Evolutionary conservation across 2,329 filamentous ascomycete genomes (phyloP).

Genomic region (Botryotinia convoluta): DNA sequence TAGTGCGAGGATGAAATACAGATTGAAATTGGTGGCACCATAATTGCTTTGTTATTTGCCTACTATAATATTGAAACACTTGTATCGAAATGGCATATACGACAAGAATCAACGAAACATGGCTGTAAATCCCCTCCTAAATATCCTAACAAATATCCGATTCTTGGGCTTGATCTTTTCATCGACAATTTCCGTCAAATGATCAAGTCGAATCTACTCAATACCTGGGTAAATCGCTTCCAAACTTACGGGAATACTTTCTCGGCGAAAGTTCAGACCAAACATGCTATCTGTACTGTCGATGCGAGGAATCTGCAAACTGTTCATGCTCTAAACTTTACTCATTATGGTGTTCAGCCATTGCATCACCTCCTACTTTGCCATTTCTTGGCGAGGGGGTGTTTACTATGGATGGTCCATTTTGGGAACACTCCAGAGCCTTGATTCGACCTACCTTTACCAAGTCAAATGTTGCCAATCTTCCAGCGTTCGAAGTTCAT

Average conservation of each 20-base stretch:
- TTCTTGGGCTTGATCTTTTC: neutral
- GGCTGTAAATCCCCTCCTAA: neutral
- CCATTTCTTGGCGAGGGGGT: neutral
- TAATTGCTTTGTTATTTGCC: neutral
- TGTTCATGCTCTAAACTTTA: neutral
- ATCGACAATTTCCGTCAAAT: neutral
- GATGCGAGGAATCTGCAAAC: neutral
- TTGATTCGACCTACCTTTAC: neutral
- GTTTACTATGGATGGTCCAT: neutral
- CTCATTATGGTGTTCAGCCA: neutral
- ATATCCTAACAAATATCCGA: neutral
- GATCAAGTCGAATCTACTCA: neutral
- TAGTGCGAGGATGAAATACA: neutral
- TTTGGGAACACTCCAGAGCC: neutral
- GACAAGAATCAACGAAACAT: neutral
- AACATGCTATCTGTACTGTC: neutral
- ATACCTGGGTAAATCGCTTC: neutral
- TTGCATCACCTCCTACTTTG: neutral
- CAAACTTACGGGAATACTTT: neutral
- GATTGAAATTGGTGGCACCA: neutral
- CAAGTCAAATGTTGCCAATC: neutral
- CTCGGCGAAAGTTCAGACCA: neutral
- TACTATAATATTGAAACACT: neutral
- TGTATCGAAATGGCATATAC: neutral
- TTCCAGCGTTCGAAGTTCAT: neutral